A percentile compares a stretch with the other conserved stretches of the same genome.
Conservation (phyloP, 768 basidiomycete species). For the Vishniacozyma victoriae region DNA sequence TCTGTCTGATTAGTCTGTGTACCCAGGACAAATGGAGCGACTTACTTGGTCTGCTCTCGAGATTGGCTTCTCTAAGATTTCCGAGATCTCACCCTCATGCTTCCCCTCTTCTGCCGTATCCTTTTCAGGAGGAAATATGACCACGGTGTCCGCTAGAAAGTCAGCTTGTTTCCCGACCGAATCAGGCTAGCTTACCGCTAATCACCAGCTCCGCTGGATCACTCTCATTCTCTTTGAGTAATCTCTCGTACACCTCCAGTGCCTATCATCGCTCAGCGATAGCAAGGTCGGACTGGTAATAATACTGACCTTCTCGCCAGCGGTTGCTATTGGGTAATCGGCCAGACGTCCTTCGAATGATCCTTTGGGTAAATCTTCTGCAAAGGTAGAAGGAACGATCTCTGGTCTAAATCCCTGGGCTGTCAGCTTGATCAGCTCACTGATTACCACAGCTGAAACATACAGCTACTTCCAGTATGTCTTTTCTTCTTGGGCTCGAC, state of each 20-base stretch:
- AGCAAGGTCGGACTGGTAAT: background rate
- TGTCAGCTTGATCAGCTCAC: background rate
- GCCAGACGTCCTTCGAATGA: conserved; percentile 62
- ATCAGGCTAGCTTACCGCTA: conserved; percentile 52
- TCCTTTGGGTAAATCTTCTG: conserved; percentile 64
- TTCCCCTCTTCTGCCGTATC: conserved; percentile 20
- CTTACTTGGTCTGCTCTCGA: conserved; percentile 60
- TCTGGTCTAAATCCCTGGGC: conserved; percentile 61
- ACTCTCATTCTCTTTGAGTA: conserved; percentile 56
- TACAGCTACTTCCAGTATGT: conserved; percentile 73
- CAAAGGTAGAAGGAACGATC: conserved; percentile 69
- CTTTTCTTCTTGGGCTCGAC: conserved; percentile 73
- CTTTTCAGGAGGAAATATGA: conserved; percentile 61
- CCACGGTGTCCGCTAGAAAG: conserved; percentile 80
- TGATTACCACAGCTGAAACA: conserved; percentile 40
- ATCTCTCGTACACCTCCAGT: conserved; percentile 76
- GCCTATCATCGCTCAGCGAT: conserved; percentile 48
- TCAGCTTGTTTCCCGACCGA: background rate
- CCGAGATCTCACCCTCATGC: conserved; percentile 52
- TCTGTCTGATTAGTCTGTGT: conserved; percentile 49
- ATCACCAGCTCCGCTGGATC: conserved; percentile 76
- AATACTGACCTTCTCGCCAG: conserved; percentile 54
- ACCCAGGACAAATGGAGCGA: background rate
- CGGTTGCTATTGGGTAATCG: conserved; percentile 71
- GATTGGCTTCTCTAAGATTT: conserved; percentile 81